Base-by-base conservation (phyloP, 352 stramenopile genomes). In the Phytophthora brassicae region DNA sequence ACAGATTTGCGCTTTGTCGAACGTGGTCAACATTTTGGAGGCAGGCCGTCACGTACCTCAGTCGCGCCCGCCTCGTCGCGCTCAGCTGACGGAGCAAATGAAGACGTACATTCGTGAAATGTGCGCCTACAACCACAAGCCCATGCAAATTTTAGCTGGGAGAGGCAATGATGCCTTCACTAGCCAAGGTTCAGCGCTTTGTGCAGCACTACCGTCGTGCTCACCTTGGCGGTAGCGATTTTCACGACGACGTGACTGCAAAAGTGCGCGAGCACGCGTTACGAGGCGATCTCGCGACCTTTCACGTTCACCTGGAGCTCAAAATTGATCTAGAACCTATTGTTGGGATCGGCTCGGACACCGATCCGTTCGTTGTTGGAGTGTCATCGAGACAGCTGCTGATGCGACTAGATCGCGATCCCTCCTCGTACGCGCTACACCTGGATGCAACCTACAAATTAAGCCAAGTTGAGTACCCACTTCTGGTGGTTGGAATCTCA, bases 361-460 rank as follows among this genome's bases (percentile, higher is more conserved):
- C 31, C 0, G 41, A 57, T 11, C 44, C 20, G 16, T 58, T 54
- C 3, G 24, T 50, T 39, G 48, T 60, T 9, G 42, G 41, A 5
- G 20, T 66, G 29, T 54, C 41, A n/a, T 58, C 43, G 4, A 33
- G 5, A 19, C 26, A 48, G 14, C 52, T 59, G 1, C 14, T 59
- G 4, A n/a, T 41, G n/a, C 26, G 36, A 16, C 19, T 45, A 11
- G 33, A 56, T 5, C 48, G 20, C 33, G 48, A 59, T 41, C 51
- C 17, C 6, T 1, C n/a, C n/a, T 12, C 23, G n/a, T 49, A 47
- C 19, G 39, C 51, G 2, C 20, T 72, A 2, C 64, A 71, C 29
- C 33, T 68, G 2, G 46, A 68, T 17, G 57, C 55, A 1, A 75
- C 53, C 0, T 69, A 55, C 46, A 72, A 75, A 54, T 16, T 61